Evolutionary conservation across 129 eudicot genomes (phyloP), one percentile per base, ranked within the genome.

Genomic region (Escallonia rubra): DNA sequence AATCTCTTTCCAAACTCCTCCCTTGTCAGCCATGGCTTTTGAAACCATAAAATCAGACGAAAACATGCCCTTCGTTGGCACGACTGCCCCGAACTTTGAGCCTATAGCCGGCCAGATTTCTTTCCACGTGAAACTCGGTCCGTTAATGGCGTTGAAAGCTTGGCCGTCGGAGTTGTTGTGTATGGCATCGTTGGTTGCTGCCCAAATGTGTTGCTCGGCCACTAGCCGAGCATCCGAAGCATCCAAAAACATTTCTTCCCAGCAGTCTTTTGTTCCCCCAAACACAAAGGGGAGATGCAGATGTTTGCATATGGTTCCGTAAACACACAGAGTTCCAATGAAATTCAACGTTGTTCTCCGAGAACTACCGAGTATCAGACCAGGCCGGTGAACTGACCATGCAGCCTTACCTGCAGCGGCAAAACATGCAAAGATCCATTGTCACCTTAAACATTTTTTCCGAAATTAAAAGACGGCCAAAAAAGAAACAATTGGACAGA

Each of bases 301-400:
- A 71, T 77, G 71, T 74, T 81, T 91, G 46, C 97, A 88, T 41
- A 91, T 79, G 0, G 82, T 53, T 47, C 90, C 96, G 11, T 85
- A 91, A 44, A 88, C 96, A 10, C 93, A 83, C 44, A 91, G 63
- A 62, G 96, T 81, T 9, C 97, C 97, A 75, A 91, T 91, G 73
- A 91, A 91, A 66, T 91, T 91, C 64, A 63, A 88, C 67, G 81
- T 40, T 1, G 96, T 84, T 41, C 80, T 85, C 46, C 46, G 39
- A 2, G 96, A 85, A 65, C 83, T 76, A 11, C 97, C 97, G 63
- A 86, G 71, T 53, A 91, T 88, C 80, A 91, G 76, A 66, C 97
- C 94, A 10, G 97, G 97, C 56, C 97, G 79, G 41, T 85, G 93
- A 39, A 91, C 85, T 6, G 97, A 85, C 97, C 97, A 91, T 6